Evolutionary conservation across 805 yeast species (phyloP).

Genomic region (Grigorovia humatica): DNA sequence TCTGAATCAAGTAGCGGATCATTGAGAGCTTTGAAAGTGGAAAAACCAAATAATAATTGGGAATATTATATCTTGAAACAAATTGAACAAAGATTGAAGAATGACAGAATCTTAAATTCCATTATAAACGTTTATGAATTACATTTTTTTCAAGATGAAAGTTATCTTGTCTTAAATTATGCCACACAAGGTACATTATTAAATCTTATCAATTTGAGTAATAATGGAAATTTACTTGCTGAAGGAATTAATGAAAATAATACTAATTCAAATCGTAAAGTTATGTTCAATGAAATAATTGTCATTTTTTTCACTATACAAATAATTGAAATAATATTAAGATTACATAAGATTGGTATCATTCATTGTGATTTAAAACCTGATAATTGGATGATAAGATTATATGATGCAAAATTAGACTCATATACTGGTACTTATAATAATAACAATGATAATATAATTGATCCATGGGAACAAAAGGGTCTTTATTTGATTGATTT

Average conservation of each 20-base stretch:
- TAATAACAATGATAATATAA: conserved; percentile 2
- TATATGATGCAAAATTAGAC: conserved; percentile 19
- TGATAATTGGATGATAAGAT: conserved; percentile 72
- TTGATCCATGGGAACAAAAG: conserved; percentile 38
- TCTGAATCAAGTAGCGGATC: conserved; percentile 50
- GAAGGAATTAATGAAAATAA: conserved; percentile 8
- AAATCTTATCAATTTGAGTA: conserved; percentile 50
- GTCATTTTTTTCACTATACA: conserved; percentile 57
- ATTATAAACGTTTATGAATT: conserved; percentile 43
- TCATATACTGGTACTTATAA: neutral
- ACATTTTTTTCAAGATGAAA: conserved; percentile 53
- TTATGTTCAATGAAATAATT: conserved; percentile 47
- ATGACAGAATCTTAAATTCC: conserved; percentile 24
- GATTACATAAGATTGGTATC: conserved; percentile 54
- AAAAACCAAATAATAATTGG: conserved; percentile 64
- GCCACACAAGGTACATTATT: conserved; percentile 61
- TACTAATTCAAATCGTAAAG: conserved; percentile 4
- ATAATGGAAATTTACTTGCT: conserved; percentile 5
- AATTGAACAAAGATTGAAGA: conserved; percentile 35
- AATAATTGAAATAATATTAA: conserved; percentile 46
- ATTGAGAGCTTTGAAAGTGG: conserved; percentile 60
- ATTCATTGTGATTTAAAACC: conserved; percentile 82
- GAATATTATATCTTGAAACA: conserved; percentile 65
- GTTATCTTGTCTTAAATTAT: conserved; percentile 56
- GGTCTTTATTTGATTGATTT: conserved; percentile 67